Percentiles rank a stretch among this genome's conserved stretches.
Conservation (phyloP, 1,284 basidiomycete species). For the Rhodofomes roseus region DNA sequence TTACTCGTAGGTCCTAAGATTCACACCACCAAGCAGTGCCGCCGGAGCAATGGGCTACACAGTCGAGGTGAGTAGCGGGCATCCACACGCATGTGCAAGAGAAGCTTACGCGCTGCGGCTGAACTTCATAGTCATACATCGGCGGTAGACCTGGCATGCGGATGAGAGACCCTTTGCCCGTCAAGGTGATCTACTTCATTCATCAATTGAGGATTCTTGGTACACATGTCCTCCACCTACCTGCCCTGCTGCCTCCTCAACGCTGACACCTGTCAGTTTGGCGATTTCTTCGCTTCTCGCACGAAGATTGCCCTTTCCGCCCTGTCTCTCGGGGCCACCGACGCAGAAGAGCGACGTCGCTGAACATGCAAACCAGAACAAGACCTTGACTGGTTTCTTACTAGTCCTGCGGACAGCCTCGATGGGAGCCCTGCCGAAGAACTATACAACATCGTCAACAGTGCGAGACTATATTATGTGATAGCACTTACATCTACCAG, state of each 20-base stretch:
- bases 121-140: constrained; percentile 4
- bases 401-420: background rate
- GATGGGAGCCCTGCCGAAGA: background rate
- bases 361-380: constrained; percentile 1
- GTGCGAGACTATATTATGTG: too few species aligned
- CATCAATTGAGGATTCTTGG: background rate
- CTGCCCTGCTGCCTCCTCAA: background rate
- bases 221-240: background rate
- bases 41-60: background rate
- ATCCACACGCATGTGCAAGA: background rate
- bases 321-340: background rate
- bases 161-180: background rate
- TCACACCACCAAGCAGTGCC: background rate
- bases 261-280: background rate
- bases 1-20: background rate
- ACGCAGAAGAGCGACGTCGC: background rate
- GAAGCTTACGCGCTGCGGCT: background rate
- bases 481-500: constrained; percentile 1
- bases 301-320: background rate
- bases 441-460: background rate
- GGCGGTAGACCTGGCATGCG: background rate
- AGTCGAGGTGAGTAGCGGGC: background rate
- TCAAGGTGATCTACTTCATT: background rate
- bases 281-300: background rate
- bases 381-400: background rate